Conservation (phyloP, 2,329 filamentous ascomycete genomes). For the Fusarium illudens region DNA sequence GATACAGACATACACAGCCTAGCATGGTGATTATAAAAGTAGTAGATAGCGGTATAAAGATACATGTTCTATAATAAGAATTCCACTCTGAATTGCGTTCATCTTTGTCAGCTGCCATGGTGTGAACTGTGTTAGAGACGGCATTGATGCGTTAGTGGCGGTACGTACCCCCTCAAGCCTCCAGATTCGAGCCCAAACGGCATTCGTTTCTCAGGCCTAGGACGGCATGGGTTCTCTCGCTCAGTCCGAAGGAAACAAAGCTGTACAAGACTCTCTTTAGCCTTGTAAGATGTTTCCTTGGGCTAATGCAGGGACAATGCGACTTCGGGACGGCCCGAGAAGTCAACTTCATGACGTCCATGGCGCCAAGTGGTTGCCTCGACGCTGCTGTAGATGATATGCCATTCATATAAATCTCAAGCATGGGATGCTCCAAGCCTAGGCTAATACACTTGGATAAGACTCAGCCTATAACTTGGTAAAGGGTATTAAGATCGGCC, state of each 20-base stretch:
- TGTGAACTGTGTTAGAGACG: neutral
- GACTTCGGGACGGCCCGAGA: neutral
- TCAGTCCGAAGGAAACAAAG: neutral
- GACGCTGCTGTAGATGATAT: too few species aligned
- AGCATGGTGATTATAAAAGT: conserved; percentile 7
- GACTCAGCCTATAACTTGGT: too few species aligned
- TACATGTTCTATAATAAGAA: neutral
- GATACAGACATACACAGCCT: conserved; percentile 32
- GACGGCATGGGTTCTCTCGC: neutral
- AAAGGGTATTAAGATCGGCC: neutral
- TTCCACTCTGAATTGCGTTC: neutral
- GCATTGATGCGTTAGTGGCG: too few species aligned
- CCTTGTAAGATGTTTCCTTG: too few species aligned
- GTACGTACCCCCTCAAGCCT: too few species aligned
- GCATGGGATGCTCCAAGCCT: neutral
- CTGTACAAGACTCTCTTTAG: too few species aligned
- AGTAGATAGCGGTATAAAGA: conserved; percentile 25
- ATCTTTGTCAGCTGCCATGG: neutral
- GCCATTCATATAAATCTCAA: too few species aligned
- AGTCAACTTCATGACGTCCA: neutral
- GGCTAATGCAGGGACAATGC: neutral
- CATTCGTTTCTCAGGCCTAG: neutral
- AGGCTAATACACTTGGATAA: neutral
- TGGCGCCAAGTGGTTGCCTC: neutral
- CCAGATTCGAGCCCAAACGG: too few species aligned